Conservation (phyloP, 768 basidiomycete species). For the Lyophyllum decastes region DNA sequence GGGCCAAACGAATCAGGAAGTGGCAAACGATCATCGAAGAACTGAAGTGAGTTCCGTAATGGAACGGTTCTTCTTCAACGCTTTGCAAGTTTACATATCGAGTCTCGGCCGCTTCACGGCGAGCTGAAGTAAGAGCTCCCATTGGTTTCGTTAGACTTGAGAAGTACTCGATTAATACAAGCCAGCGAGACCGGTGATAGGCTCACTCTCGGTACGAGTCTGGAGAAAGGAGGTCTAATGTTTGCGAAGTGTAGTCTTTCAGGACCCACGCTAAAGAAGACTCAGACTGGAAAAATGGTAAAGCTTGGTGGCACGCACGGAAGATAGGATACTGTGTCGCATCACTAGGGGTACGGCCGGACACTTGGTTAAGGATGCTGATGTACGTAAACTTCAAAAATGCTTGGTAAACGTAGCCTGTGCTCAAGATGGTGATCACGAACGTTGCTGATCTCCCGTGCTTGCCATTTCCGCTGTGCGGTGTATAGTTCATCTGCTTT, state of each 20-base stretch:
- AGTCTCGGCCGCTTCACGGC: slow-evolving; percentile 73
- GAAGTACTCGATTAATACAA: neutral
- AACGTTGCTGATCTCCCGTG: slow-evolving; percentile 90
- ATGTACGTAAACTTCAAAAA: slow-evolving; percentile 78
- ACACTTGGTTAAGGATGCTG: slow-evolving; percentile 87
- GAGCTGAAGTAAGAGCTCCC: slow-evolving; percentile 80
- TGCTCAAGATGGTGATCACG: slow-evolving; percentile 20
- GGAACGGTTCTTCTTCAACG: slow-evolving; percentile 86
- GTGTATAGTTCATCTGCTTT: slow-evolving; percentile 61
- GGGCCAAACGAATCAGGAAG: slow-evolving; percentile 85
- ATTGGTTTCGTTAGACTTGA: slow-evolving; percentile 81
- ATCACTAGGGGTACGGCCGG: slow-evolving; percentile 91
- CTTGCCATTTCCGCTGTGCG: slow-evolving; percentile 85
- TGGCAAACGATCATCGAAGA: slow-evolving; percentile 98
- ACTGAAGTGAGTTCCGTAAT: slow-evolving; percentile 94
- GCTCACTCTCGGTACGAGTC: slow-evolving; percentile 75
- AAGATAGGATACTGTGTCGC: slow-evolving; percentile 95
- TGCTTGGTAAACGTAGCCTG: neutral
- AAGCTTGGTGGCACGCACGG: slow-evolving; percentile 46
- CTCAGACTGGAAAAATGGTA: neutral
- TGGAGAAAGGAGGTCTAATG: slow-evolving; percentile 62
- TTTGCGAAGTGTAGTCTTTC: slow-evolving; percentile 76
- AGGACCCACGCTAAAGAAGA: slow-evolving; percentile 77
- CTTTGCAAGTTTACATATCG: slow-evolving; percentile 76
- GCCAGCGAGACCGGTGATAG: neutral